These are phyloP conservation scores for Alliaria petiolata DNA, from an alignment of 345 rosid genomes.

Conservation along the genomic window DNA sequence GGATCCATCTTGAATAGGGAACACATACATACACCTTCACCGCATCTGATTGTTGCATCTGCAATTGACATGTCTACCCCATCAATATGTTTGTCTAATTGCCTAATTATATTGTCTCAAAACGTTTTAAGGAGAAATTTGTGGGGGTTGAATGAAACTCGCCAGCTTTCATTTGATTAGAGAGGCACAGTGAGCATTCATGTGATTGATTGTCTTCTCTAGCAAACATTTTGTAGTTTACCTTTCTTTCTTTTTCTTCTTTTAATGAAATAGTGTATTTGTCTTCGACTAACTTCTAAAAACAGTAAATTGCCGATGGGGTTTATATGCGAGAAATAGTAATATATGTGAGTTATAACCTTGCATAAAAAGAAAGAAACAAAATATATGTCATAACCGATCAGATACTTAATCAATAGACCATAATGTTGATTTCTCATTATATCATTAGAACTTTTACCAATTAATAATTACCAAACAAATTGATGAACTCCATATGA, in stretches of 20 bases:
- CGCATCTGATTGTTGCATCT: background rate
- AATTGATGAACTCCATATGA: background rate
- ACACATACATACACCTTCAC: constrained; percentile 8
- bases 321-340: background rate
- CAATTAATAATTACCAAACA: too few relatives aligned
- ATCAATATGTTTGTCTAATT: constrained; percentile 18
- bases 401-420: background rate
- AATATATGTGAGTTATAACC: background rate
- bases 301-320: background rate
- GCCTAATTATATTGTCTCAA: constrained; percentile 9
- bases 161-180: constrained; percentile 9
- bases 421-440: background rate
- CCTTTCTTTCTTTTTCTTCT: too few relatives aligned
- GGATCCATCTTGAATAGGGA: constrained; percentile 9
- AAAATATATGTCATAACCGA: background rate
- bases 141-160: constrained; percentile 2
- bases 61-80: background rate
- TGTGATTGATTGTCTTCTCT: constrained; percentile 13
- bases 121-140: background rate
- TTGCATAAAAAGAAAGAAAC: too few relatives aligned
- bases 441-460: too few relatives aligned
- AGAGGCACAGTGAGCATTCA: constrained; percentile 5
- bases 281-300: background rate
- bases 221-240: background rate
- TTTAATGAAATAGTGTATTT: background rate